These are phyloP conservation scores for Trichoderma koningii DNA, from an alignment of 2,329 filamentous ascomycete species.

Conservation along the genomic window DNA sequence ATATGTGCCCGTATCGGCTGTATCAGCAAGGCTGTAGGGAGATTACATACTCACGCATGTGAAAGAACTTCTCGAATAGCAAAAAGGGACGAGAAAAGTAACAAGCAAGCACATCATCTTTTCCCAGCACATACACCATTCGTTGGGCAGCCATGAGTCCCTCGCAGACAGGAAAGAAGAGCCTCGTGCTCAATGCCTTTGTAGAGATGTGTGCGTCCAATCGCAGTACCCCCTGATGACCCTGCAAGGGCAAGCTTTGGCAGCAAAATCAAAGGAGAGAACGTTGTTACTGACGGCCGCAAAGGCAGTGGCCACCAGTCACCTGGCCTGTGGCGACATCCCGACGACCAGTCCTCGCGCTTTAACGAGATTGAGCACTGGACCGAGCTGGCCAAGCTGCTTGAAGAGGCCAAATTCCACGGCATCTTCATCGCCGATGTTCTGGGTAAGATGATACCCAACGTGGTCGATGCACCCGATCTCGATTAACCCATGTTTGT, in stretches of 20 bases:
- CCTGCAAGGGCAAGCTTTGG: background rate
- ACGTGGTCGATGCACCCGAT: background rate
- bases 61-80: constrained; percentile 9
- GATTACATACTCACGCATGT: constrained; percentile 4
- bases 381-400: constrained; percentile 59
- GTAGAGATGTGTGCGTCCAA: constrained; percentile 43
- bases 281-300: background rate
- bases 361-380: constrained; percentile 65
- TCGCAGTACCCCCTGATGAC: background rate
- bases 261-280: background rate
- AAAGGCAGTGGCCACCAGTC: constrained; percentile 50
- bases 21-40: constrained; percentile 4
- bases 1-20: constrained; percentile 14
- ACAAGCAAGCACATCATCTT: constrained; percentile 22
- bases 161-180: constrained; percentile 38
- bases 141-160: constrained; percentile 17
- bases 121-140: constrained; percentile 14
- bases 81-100: background rate
- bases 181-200: constrained; percentile 48
- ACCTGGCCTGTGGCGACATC: constrained; percentile 59
- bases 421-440: constrained; percentile 58
- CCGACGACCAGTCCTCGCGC: constrained; percentile 61
- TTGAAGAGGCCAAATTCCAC: constrained; percentile 47
- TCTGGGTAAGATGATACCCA: constrained; percentile 44
- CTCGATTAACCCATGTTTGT: too few relatives aligned